Conservation (phyloP, 1,284 basidiomycete species). For the Dichomitus squalens region DNA sequence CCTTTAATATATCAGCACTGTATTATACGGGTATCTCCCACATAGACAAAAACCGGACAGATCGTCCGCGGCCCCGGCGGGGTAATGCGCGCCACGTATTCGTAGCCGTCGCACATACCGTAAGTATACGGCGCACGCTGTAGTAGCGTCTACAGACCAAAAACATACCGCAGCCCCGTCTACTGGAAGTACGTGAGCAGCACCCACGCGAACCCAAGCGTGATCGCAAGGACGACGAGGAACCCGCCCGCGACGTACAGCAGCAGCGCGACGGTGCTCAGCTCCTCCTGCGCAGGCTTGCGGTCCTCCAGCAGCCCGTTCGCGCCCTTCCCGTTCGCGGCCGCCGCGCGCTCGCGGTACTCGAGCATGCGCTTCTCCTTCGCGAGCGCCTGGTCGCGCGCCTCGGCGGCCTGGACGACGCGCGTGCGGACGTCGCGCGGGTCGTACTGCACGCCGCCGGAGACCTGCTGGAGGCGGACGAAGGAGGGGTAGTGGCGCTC, state of each 20-base stretch:
- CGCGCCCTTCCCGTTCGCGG: slow-evolving; percentile 6
- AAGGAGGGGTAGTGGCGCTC: slow-evolving; percentile 91
- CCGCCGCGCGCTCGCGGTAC: slow-evolving; percentile 16
- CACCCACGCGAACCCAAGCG: slow-evolving; percentile 35
- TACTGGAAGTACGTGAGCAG: slow-evolving; percentile 33
- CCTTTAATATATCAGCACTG: slow-evolving; percentile 7
- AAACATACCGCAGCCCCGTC: background rate
- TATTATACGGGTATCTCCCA: slow-evolving; percentile 19
- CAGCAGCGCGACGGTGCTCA: slow-evolving; percentile 29
- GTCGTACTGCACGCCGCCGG: slow-evolving; percentile 40
- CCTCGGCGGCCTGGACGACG: slow-evolving; percentile 46
- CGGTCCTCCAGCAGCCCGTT: slow-evolving; percentile 2
- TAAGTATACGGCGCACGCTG: background rate
- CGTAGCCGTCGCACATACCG: background rate
- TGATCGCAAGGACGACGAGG: slow-evolving; percentile 40
- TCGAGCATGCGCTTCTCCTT: slow-evolving; percentile 46
- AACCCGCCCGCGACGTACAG: slow-evolving; percentile 43
- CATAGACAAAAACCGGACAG: background rate
- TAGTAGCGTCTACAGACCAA: background rate
- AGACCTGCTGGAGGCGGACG: slow-evolving; percentile 49
- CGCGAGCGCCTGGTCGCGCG: slow-evolving; percentile 40
- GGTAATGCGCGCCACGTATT: background rate
- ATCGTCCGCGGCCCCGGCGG: background rate
- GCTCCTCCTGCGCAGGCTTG: slow-evolving; percentile 4
- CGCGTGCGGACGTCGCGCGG: slow-evolving; percentile 57